These are phyloP conservation scores for Cercospora beticola DNA, from an alignment of 2,329 filamentous ascomycete genomes.

Conservation along the genomic window DNA sequence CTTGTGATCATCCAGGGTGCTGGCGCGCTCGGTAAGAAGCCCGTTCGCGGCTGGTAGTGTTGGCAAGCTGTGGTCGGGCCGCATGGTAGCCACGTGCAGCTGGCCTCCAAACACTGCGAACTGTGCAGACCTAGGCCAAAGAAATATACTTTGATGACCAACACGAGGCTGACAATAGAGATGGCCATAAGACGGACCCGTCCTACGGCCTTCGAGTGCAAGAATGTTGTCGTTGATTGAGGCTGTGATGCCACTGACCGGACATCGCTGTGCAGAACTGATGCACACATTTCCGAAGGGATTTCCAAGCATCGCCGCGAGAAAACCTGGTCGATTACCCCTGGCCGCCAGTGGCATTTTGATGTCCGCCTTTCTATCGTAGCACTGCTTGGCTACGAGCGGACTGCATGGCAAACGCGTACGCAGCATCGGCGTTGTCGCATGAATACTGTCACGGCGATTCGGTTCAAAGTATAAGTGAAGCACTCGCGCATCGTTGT, in stretches of 20 bases:
- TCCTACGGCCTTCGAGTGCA: background rate
- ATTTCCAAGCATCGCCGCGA: background rate
- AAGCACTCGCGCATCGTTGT: background rate
- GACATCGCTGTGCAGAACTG: background rate
- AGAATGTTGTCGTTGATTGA: background rate
- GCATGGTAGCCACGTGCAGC: background rate
- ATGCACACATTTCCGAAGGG: background rate
- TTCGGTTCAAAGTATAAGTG: background rate
- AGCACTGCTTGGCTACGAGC: slow-evolving; percentile 4
- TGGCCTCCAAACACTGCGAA: background rate
- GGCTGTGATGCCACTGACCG: background rate
- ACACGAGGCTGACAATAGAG: background rate
- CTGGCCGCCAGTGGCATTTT: background rate
- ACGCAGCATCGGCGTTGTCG: background rate
- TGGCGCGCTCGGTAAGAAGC: background rate
- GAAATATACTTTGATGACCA: background rate
- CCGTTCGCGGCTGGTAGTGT: background rate
- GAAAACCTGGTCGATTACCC: background rate
- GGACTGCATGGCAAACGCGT: background rate
- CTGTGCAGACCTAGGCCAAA: background rate
- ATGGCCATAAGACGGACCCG: background rate
- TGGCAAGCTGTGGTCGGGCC: background rate
- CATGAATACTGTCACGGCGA: background rate
- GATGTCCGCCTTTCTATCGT: background rate
- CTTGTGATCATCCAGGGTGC: background rate